A percentile compares a stretch with the other conserved stretches of the same genome.
phyloP scores from a whole-genome alignment of 768 basidiomycete species.

The Xerocomellus intermedius region DNA sequence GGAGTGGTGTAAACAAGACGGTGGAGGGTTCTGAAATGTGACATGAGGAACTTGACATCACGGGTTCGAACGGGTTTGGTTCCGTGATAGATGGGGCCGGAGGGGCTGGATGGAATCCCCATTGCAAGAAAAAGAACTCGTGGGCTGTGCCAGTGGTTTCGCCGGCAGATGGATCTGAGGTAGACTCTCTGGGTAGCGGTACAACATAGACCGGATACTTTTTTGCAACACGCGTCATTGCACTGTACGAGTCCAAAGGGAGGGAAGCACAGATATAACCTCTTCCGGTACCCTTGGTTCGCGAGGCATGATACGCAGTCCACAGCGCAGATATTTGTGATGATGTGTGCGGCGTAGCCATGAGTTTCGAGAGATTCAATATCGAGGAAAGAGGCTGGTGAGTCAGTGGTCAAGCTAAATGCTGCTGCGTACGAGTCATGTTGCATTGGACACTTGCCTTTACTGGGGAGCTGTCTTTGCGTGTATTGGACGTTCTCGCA shows the following conservation, averaged over 20 bases:
- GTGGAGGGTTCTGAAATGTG: conserved; percentile 62
- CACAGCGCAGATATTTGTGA: conserved; percentile 80
- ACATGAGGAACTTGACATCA: conserved; percentile 16
- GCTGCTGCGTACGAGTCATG: background rate
- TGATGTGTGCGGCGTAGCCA: conserved; percentile 65
- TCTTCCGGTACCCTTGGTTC: conserved; percentile 76
- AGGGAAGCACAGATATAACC: conserved; percentile 85
- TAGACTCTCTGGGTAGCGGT: conserved; percentile 63
- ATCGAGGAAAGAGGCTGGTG: conserved; percentile 76
- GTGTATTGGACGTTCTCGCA: conserved; percentile 20
- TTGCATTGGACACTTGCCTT: conserved; percentile 43
- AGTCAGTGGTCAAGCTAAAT: background rate
- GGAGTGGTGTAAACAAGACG: conserved; percentile 87
- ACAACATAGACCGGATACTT: conserved; percentile 79
- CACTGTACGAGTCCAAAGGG: conserved; percentile 66
- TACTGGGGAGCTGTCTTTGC: conserved; percentile 68
- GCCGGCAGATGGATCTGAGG: conserved; percentile 24
- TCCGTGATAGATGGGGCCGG: conserved; percentile 49
- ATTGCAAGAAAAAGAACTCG: conserved; percentile 87
- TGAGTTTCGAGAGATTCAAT: conserved; percentile 70
- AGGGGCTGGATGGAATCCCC: conserved; percentile 80
- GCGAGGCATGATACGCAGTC: conserved; percentile 84
- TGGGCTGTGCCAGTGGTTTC: conserved; percentile 44
- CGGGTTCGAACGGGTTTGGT: conserved; percentile 44
- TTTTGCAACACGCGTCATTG: conserved; percentile 61